Conservation (phyloP, 257 asterid genomes). For the Eustoma russellianum region DNA sequence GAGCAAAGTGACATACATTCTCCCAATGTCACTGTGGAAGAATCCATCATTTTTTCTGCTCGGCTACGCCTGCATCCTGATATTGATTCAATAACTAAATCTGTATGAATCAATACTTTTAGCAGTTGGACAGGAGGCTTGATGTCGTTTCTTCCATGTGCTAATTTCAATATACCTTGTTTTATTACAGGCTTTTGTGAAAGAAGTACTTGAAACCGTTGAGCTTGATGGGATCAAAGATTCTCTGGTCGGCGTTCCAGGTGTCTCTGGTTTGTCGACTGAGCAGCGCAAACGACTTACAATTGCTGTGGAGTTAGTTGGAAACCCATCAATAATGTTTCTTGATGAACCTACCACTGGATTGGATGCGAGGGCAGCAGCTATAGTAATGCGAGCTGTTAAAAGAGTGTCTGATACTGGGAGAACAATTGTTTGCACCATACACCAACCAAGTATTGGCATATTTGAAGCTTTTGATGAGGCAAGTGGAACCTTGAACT, state of each 20-base stretch:
- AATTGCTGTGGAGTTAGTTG: constrained; percentile 56
- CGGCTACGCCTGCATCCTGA: constrained; percentile 6
- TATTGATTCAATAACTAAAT: constrained; percentile 2
- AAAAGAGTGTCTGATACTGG: constrained; percentile 46
- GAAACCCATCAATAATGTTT: constrained; percentile 51
- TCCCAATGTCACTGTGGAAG: constrained; percentile 6
- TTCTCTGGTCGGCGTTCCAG: constrained; percentile 42
- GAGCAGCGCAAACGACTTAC: constrained; percentile 54
- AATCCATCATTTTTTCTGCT: constrained; percentile 6
- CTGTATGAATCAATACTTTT: background rate
- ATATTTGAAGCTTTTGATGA: constrained; percentile 49
- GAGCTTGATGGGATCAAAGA: constrained; percentile 48
- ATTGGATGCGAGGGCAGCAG: constrained; percentile 53
- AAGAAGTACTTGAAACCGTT: constrained; percentile 45
- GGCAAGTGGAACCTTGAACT: background rate
- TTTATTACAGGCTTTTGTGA: constrained; percentile 37
- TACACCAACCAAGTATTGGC: constrained; percentile 55
- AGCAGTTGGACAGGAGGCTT: too few species aligned
- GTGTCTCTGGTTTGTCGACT: constrained; percentile 43
- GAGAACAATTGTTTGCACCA: constrained; percentile 55
- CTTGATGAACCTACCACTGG: constrained; percentile 70
- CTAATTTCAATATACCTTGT: background rate
- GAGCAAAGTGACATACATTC: constrained; percentile 9
- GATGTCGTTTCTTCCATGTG: background rate
- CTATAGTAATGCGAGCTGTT: constrained; percentile 51